Evolutionary conservation across 441 rosid genomes (phyloP).

Genomic region (Euphorbia corollata): DNA sequence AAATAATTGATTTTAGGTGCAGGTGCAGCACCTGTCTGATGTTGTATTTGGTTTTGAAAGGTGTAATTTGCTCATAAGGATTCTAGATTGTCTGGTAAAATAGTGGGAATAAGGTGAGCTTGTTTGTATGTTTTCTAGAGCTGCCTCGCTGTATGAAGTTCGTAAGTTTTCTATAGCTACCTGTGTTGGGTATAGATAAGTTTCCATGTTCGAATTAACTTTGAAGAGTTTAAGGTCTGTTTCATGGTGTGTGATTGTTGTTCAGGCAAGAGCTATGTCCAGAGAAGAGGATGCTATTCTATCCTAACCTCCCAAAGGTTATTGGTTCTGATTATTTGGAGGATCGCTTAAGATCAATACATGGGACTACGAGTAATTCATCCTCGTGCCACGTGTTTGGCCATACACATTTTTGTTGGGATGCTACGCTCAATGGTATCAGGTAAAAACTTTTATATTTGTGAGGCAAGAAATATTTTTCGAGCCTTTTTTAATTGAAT

Average conservation of each 20-base stretch:
- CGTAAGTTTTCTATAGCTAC: no score
- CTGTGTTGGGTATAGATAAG: not conserved
- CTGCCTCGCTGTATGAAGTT: not conserved
- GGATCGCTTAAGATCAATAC: conserved; percentile 49
- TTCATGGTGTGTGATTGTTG: conserved; percentile 9
- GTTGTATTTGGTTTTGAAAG: not conserved
- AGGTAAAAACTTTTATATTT: conserved; percentile 26
- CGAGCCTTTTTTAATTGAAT: no score
- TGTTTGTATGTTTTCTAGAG: not conserved
- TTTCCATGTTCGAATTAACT: not conserved
- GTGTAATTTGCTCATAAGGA: not conserved
- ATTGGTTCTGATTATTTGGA: conserved; percentile 59
- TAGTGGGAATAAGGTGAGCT: not conserved
- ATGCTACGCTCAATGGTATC: conserved; percentile 54
- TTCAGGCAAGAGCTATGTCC: conserved; percentile 68
- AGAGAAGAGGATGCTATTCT: conserved; percentile 63
- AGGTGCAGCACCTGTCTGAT: not conserved
- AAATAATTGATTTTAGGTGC: not conserved
- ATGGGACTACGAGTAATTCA: conserved; percentile 27
- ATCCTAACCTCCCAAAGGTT: conserved; percentile 60
- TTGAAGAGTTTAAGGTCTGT: not conserved
- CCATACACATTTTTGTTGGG: conserved; percentile 76
- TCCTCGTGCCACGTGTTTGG: conserved; percentile 57
- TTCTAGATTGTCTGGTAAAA: not conserved
- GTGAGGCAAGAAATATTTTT: no score